Evolutionary conservation across 768 basidiomycete species (phyloP), one percentile per base, ranked within the genome.

Genomic region (Pleurotus platypus): DNA sequence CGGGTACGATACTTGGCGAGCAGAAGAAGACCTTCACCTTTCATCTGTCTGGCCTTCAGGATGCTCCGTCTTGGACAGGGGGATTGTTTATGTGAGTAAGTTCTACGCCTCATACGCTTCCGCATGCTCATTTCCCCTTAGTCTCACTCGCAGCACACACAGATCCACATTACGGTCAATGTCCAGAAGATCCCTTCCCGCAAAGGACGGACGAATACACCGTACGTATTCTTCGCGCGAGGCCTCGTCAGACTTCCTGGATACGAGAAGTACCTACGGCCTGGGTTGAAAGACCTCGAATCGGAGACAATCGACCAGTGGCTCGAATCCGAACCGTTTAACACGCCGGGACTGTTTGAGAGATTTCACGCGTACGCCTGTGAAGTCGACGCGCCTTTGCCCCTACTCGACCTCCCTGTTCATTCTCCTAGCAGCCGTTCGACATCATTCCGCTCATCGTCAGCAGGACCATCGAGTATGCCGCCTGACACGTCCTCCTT

Each of bases 121-220:
- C 18, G 13, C 30, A 38, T 40, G 13, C 58, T 56, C 26, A 47
- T 30, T 49, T 40, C 40, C 20, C n/a, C 53, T 12, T 58, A 89
- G 86, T 75, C 83, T 62, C 85, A 87, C 60, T 72, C 78, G 11
- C 71, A 74, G 1, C 69, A 70, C 1, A 78, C 76, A 1, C 77
- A 78, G 46, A 69, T 90, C 9, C 87, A 90, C 58, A 84, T 90
- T 49, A 85, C 86, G 1, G 67, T 85, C 43, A 85, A 87, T 62
- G 78, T 75, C 2, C 70, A 70, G 8, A 68, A 72, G n/a, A 67
- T 89, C 12, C 78, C 78, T 9, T 67, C 72, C 1, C 80, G 86
- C 7, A 78, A 78, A 59, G 87, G 87, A 3, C 68, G 67, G 2
- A 81, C 86, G 2, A 88, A 89, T 63, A 74, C 74, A 24, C 89